These are phyloP conservation scores for Bolboschoenus planiculmis DNA, from an alignment of 176 grass and related monocot species.

Conservation along the genomic window DNA sequence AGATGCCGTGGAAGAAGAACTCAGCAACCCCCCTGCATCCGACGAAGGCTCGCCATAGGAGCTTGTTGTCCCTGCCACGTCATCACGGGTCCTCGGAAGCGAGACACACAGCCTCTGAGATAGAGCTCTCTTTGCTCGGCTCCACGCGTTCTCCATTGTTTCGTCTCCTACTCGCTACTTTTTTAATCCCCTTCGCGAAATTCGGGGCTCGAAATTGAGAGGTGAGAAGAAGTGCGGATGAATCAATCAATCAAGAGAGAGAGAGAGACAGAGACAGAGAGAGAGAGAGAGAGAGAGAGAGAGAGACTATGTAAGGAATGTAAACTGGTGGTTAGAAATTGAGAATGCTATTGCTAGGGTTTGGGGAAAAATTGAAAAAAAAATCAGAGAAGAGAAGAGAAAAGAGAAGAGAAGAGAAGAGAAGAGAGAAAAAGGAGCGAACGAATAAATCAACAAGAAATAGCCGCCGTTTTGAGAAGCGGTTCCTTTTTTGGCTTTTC, in stretches of 20 bases:
- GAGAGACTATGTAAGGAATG: conserved; percentile 19
- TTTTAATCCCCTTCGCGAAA: background rate
- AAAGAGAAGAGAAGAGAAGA: conserved; percentile 1
- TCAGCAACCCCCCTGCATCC: background rate
- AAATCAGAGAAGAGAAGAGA: background rate
- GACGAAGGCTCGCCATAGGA: background rate
- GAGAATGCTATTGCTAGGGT: conserved; percentile 14
- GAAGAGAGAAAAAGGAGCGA: too few relatives aligned
- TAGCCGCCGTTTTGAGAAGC: background rate
- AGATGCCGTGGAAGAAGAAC: background rate
- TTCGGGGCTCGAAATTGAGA: background rate
- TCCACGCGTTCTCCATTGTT: conserved; percentile 59
- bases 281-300: too few relatives aligned
- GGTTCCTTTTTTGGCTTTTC: background rate
- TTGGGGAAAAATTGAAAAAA: conserved; percentile 30
- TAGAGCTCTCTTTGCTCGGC: conserved; percentile 45
- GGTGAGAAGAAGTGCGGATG: background rate
- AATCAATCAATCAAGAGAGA: too few relatives aligned
- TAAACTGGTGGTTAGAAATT: conserved; percentile 14
- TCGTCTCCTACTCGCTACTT: background rate
- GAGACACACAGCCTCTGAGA: conserved; percentile 38
- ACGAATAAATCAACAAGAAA: background rate
- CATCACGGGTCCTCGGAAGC: conserved; percentile 31
- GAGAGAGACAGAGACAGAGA: too few relatives aligned
- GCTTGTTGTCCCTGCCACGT: background rate